phyloP scores from a whole-genome alignment of 225 moss, liverwort and hornwort species.

The Thuidium tamariscinum region DNA sequence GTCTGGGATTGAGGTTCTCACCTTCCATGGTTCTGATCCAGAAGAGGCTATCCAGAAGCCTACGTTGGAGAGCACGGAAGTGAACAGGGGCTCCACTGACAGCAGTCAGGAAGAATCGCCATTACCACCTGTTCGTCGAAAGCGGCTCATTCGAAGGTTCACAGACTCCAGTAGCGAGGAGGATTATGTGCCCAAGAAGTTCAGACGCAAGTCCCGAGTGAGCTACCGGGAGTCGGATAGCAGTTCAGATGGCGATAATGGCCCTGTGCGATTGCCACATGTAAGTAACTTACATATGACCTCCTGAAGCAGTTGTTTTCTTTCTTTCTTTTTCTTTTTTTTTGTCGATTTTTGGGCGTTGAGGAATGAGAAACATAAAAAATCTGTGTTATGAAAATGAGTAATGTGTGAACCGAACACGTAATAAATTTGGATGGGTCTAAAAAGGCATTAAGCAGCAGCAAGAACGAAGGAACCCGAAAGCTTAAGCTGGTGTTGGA shows the following conservation, averaged over 20 bases:
- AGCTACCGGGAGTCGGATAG: conserved; percentile 37
- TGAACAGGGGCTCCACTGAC: not conserved
- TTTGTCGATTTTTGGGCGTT: not conserved
- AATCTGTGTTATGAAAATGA: not conserved
- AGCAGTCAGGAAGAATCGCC: conserved; percentile 29
- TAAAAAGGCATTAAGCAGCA: conserved; percentile 36
- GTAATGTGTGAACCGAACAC: not conserved
- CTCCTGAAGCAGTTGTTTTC: not conserved
- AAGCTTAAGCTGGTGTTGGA: conserved; percentile 53
- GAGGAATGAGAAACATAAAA: not conserved
- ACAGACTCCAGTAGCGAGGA: conserved; percentile 33
- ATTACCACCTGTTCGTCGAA: conserved; percentile 36
- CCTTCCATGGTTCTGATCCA: conserved; percentile 3
- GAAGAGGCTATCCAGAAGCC: conserved; percentile 27
- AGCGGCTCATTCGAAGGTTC: conserved; percentile 24
- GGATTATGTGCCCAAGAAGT: conserved; percentile 9
- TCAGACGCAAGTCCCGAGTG: conserved; percentile 20
- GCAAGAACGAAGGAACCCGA: conserved; percentile 31
- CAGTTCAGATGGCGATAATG: conserved; percentile 28
- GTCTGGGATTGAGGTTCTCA: conserved; percentile 18
- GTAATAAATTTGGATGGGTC: conserved; percentile 20
- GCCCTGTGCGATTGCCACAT: not conserved
- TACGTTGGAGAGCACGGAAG: not conserved
- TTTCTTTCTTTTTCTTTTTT: not conserved
- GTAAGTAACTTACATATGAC: not conserved